Percentiles rank a stretch among this genome's conserved stretches.
phyloP scores from a whole-genome alignment of 1,284 basidiomycete genomes.

The Melampsora larici-populina region DNA sequence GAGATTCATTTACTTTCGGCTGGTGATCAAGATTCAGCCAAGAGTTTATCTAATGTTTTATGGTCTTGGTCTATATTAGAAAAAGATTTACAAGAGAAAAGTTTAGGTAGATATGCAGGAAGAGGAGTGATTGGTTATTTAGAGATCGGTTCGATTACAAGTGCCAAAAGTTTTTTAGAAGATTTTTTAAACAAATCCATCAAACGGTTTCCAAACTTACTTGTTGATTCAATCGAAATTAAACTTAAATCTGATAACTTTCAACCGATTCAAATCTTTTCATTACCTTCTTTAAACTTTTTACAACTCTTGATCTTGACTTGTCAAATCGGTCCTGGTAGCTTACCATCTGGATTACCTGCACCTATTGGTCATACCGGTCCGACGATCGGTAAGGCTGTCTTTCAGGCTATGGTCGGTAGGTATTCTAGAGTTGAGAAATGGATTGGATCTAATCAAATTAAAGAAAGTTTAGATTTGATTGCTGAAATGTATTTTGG shows the following conservation, averaged over 20 bases:
- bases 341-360: conserved; percentile 13
- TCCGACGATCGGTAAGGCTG: conserved; percentile 26
- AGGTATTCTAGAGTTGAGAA: conserved; percentile 21
- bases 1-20: conserved; percentile 16
- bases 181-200: conserved; percentile 30
- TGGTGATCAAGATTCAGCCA: conserved; percentile 16
- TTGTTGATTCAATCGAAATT: too few relatives aligned
- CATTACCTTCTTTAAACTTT: conserved; percentile 29
- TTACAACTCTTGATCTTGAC: conserved; percentile 30
- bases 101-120: conserved; percentile 30
- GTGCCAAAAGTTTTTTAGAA: conserved; percentile 17
- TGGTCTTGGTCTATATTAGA: conserved; percentile 38
- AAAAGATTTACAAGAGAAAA: background rate
- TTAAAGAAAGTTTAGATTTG: conserved; percentile 22
- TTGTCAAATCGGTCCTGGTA: conserved; percentile 38
- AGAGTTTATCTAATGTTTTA: conserved; percentile 12
- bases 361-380: conserved; percentile 18
- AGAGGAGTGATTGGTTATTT: conserved; percentile 22
- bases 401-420: conserved; percentile 35
- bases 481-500: conserved; percentile 37
- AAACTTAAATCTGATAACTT: too few relatives aligned
- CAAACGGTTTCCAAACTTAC: conserved; percentile 4
- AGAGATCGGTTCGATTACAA: conserved; percentile 25
- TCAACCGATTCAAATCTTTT: conserved; percentile 16
- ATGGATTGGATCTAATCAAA: conserved; percentile 8